Evolutionary conservation across 148 eudicot genomes (phyloP).

Genomic region (Cornus suecica): DNA sequence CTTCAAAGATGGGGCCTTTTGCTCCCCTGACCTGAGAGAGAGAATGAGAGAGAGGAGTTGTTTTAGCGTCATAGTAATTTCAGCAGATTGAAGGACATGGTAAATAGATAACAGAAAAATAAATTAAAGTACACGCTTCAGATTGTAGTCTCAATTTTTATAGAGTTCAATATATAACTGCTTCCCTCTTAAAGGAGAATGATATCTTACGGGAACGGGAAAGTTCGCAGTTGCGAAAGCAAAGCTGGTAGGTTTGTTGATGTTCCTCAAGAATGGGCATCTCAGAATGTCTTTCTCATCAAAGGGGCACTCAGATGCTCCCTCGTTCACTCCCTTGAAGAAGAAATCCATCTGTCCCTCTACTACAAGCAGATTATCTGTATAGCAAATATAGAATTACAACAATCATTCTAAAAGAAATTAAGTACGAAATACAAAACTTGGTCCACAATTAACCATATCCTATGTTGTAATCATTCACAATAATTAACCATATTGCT

Average conservation of each 20-base stretch:
- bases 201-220: slow-evolving; percentile 40
- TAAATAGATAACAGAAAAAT: background rate
- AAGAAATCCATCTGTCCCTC: slow-evolving; percentile 45
- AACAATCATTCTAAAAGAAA: background rate
- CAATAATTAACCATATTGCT: background rate
- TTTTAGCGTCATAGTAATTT: background rate
- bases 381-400: slow-evolving; percentile 1
- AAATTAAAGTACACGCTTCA: background rate
- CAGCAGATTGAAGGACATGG: slow-evolving; percentile 1
- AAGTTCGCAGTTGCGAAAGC: slow-evolving; percentile 46
- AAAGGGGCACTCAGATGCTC: slow-evolving; percentile 44
- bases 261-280: slow-evolving; percentile 82
- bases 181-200: background rate
- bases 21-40: slow-evolving; percentile 43
- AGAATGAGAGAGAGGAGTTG: background rate
- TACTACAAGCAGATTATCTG: slow-evolving; percentile 21
- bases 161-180: background rate
- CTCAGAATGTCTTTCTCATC: slow-evolving; percentile 48
- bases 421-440: background rate
- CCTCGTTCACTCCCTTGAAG: slow-evolving; percentile 41
- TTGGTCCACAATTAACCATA: background rate
- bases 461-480: background rate
- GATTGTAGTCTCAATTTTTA: background rate
- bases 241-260: slow-evolving; percentile 59
- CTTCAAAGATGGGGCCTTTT: slow-evolving; percentile 89